A percentile compares a stretch with the other conserved stretches of the same genome.
These are phyloP conservation scores for Phytophthora palmivora DNA, from an alignment of 352 stramenopile species.

Conservation along the genomic window DNA sequence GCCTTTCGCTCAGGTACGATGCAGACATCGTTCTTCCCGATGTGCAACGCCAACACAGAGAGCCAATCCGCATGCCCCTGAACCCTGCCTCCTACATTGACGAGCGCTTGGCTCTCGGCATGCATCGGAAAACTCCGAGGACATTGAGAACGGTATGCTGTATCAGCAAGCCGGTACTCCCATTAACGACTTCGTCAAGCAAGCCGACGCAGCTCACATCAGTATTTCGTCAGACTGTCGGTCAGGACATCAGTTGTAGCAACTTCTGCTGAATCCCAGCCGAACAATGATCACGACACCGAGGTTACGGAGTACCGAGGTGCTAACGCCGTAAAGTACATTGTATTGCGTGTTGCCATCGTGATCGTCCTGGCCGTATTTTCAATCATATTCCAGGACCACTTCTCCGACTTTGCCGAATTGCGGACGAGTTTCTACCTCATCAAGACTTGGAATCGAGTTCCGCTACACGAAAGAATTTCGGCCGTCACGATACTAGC, in stretches of 20 bases:
- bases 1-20: constrained; percentile 62
- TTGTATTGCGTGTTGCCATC: constrained; percentile 25
- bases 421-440: constrained; percentile 49
- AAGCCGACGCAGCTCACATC: constrained; percentile 7
- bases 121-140: constrained; percentile 29
- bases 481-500: constrained; percentile 30
- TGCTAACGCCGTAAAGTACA: constrained; percentile 39
- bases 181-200: constrained; percentile 17
- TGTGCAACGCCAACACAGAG: constrained; percentile 34
- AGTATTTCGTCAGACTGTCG: constrained; percentile 21
- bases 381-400: constrained; percentile 42
- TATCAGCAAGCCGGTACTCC: constrained; percentile 27
- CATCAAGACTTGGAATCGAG: constrained; percentile 35
- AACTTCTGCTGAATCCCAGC: constrained; percentile 26
- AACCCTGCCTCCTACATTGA: constrained; percentile 49
- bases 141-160: constrained; percentile 14
- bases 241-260: constrained; percentile 45
- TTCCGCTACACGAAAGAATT: constrained; percentile 46
- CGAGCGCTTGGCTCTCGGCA: constrained; percentile 45
- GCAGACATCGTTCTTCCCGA: constrained; percentile 38
- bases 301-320: constrained; percentile 44
- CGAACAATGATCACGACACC: constrained; percentile 12
- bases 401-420: constrained; percentile 52
- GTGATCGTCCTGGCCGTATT: constrained; percentile 39
- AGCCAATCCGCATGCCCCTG: constrained; percentile 38